Evolutionary conservation across 116 monocot genomes (phyloP).

Genomic region (Posidonia oceanica): DNA sequence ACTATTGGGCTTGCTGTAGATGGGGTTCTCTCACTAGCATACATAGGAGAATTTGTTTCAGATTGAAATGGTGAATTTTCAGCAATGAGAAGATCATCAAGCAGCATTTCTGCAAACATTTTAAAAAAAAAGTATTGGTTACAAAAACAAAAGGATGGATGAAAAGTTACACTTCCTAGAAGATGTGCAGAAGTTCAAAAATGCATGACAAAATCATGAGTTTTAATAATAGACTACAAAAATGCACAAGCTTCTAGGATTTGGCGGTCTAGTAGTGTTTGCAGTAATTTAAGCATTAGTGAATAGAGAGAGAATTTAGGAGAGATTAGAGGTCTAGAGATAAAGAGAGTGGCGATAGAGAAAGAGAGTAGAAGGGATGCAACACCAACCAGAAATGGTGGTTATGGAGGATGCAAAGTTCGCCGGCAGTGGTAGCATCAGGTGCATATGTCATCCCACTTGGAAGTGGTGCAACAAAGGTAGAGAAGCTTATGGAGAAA

Average conservation of each 20-base stretch:
- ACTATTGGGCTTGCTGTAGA: constrained; percentile 21
- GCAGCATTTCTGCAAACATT: constrained; percentile 51
- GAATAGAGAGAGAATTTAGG: too few relatives aligned
- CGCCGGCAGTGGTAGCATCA: too few relatives aligned
- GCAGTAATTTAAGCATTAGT: too few relatives aligned
- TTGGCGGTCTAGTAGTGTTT: too few relatives aligned
- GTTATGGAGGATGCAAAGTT: too few relatives aligned
- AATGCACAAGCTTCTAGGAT: not conserved
- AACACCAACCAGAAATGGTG: too few relatives aligned
- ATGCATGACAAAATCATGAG: not conserved
- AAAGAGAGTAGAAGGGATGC: too few relatives aligned
- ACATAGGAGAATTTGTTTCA: constrained; percentile 57
- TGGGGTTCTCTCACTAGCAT: constrained; percentile 18
- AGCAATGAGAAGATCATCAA: constrained; percentile 82
- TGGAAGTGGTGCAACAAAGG: too few relatives aligned
- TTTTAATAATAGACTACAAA: not conserved
- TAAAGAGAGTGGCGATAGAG: too few relatives aligned
- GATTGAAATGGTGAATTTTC: constrained; percentile 73
- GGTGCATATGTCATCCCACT: too few relatives aligned
- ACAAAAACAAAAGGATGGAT: not conserved
- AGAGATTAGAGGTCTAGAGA: too few relatives aligned
- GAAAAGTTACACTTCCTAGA: not conserved
- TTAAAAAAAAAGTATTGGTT: not conserved
- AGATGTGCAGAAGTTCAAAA: not conserved
- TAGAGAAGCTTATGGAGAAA: too few relatives aligned